Evolutionary conservation across 352 stramenopile species (phyloP).

Genomic region (Phytopythium sindhum): DNA sequence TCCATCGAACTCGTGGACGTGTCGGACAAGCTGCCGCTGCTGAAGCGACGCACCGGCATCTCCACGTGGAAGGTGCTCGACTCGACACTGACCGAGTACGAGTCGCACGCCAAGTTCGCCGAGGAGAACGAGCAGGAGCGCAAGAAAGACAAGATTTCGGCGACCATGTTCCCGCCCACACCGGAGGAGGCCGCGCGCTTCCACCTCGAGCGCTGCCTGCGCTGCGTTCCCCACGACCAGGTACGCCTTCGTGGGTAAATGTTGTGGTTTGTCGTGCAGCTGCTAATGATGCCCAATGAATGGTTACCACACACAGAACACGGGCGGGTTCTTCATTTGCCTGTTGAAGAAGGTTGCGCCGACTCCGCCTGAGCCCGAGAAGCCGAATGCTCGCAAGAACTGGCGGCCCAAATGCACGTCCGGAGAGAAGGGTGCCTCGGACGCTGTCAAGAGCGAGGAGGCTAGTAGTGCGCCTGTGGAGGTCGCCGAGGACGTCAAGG

Average conservation of each 20-base stretch:
- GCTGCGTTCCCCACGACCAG: slow-evolving; percentile 97
- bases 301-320: slow-evolving; percentile 64
- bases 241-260: slow-evolving; percentile 15
- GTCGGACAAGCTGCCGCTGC: slow-evolving; percentile 60
- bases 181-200: slow-evolving; percentile 65
- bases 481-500: slow-evolving; percentile 1
- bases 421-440: slow-evolving; percentile 18
- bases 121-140: slow-evolving; percentile 49
- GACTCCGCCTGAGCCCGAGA: slow-evolving; percentile 39
- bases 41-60: slow-evolving; percentile 88
- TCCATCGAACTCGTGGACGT: slow-evolving; percentile 92
- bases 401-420: slow-evolving; percentile 7
- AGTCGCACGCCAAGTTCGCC: slow-evolving; percentile 65
- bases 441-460: slow-evolving; percentile 10
- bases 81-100: slow-evolving; percentile 79
- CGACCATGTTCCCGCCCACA: slow-evolving; percentile 90
- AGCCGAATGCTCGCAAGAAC: slow-evolving; percentile 13
- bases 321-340: slow-evolving; percentile 99
- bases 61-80: slow-evolving; percentile 93
- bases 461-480: not conserved
- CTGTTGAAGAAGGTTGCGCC: slow-evolving; percentile 91
- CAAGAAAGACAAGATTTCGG: slow-evolving; percentile 76
- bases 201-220: slow-evolving; percentile 93
- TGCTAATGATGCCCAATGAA: not conserved
- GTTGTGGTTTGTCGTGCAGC: not conserved